Conservation (phyloP, 2,329 filamentous ascomycete species). For the Paecilomyces niveus region DNA sequence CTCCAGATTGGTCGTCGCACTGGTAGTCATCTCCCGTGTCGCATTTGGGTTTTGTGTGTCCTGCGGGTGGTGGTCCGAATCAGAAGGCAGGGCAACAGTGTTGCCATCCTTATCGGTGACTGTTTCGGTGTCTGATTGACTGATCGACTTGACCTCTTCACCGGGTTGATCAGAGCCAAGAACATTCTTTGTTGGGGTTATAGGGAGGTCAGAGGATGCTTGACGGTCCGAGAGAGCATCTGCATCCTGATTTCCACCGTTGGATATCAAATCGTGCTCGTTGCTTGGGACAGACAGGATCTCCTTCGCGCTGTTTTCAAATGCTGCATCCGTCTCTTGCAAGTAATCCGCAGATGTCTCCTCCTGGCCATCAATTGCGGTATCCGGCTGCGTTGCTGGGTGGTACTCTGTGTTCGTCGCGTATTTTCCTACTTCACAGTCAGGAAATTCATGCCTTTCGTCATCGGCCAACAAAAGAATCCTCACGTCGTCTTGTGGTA, state of each 20-base stretch:
- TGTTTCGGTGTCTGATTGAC: not conserved
- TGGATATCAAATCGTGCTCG: not conserved
- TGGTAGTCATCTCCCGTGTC: not conserved
- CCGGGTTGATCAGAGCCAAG: not conserved
- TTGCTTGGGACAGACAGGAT: not conserved
- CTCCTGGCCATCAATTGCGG: not conserved
- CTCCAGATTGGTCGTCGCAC: not conserved
- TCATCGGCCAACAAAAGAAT: not conserved
- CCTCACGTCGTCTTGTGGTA: conserved; percentile 23
- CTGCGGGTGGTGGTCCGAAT: not conserved
- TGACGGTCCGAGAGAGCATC: not conserved
- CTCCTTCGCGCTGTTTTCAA: not conserved
- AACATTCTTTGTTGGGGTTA: not conserved
- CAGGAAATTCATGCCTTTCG: conserved; percentile 7
- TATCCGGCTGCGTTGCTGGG: not conserved
- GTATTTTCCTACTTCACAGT: conserved; percentile 1
- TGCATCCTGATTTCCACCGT: not conserved
- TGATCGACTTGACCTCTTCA: not conserved
- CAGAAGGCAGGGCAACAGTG: not conserved
- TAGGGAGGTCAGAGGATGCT: not conserved
- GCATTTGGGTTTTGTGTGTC: not conserved
- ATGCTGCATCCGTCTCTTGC: not conserved
- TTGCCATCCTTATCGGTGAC: not conserved
- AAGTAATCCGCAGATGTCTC: not conserved
- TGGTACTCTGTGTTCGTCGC: not conserved